phyloP scores from a whole-genome alignment of 2,329 filamentous ascomycete species.

The Aspergillus persii region DNA sequence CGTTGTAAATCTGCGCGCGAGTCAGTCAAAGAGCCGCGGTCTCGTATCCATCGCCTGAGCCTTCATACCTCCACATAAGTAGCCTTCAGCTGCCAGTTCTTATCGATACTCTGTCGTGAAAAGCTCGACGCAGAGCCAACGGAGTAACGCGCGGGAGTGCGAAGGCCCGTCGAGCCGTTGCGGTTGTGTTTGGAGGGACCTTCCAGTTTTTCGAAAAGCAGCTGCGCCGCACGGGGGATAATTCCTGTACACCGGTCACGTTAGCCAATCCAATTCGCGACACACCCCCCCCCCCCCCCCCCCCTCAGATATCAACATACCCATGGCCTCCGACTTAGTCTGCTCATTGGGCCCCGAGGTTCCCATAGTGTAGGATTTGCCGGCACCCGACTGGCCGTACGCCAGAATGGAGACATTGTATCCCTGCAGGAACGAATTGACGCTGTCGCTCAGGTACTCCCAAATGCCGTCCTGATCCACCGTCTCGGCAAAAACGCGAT shows the following conservation, averaged over 20 bases:
- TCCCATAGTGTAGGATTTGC: slow-evolving; percentile 99
- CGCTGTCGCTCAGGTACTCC: slow-evolving; percentile 89
- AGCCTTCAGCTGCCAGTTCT: slow-evolving; percentile 86
- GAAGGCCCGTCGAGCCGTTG: slow-evolving; percentile 71
- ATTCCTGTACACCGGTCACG: slow-evolving; percentile 62
- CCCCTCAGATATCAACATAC: slow-evolving; percentile 51
- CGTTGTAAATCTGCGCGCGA: slow-evolving; percentile 79
- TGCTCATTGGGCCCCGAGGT: slow-evolving; percentile 84
- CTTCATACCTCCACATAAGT: slow-evolving; percentile 72
- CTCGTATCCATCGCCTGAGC: not conserved
- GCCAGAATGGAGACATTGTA: slow-evolving; percentile 98
- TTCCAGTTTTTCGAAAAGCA: slow-evolving; percentile 84
- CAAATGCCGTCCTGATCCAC: slow-evolving; percentile 85
- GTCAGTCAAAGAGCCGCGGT: slow-evolving; percentile 3
- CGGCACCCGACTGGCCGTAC: slow-evolving; percentile 95
- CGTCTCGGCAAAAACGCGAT: slow-evolving; percentile 85
- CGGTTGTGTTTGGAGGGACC: slow-evolving; percentile 55
- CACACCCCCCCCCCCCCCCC: too few relatives aligned
- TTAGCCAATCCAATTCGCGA: not conserved
- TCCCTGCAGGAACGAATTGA: slow-evolving; percentile 85
- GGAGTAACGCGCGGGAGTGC: slow-evolving; percentile 76
- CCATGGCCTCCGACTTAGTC: slow-evolving; percentile 68
- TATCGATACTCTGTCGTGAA: slow-evolving; percentile 55
- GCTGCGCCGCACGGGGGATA: slow-evolving; percentile 84
- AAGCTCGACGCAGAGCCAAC: slow-evolving; percentile 53